Percentiles rank a stretch among this genome's conserved stretches.
phyloP scores from a whole-genome alignment of 306 rosid genomes.

The Ziziphus jujuba region DNA sequence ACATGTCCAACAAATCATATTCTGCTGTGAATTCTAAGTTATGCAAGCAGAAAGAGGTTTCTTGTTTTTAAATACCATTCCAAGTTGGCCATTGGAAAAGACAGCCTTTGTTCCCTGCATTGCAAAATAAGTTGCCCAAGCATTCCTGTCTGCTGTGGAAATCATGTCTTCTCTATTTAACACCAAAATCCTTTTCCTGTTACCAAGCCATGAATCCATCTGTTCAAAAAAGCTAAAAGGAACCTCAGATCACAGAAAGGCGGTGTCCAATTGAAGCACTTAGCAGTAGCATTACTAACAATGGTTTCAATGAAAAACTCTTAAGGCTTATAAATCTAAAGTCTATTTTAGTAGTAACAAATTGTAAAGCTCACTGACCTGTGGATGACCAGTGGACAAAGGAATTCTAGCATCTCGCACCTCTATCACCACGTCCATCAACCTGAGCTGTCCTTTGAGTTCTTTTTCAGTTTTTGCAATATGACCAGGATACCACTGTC shows the following conservation, averaged over 20 bases:
- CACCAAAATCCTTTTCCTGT: slow-evolving; percentile 84
- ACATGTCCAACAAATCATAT: slow-evolving; percentile 27
- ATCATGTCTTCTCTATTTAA: slow-evolving; percentile 98
- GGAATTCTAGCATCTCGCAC: slow-evolving; percentile 94
- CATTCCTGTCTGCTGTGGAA: slow-evolving; percentile 78
- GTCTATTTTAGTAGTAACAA: not conserved
- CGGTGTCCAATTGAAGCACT: not conserved
- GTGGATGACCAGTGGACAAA: slow-evolving; percentile 87
- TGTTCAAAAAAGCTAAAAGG: slow-evolving; percentile 32
- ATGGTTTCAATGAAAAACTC: not conserved
- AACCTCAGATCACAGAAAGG: slow-evolving; percentile 23
- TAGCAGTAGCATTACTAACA: not conserved
- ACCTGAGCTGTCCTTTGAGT: slow-evolving; percentile 77
- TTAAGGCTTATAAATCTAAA: not conserved
- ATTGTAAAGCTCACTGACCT: slow-evolving; percentile 38
- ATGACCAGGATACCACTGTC: slow-evolving; percentile 98
- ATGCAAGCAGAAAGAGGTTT: slow-evolving; percentile 15
- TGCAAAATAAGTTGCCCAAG: slow-evolving; percentile 85
- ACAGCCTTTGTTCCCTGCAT: slow-evolving; percentile 70
- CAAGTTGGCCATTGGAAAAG: slow-evolving; percentile 86
- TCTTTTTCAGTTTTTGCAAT: slow-evolving; percentile 96
- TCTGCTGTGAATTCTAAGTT: slow-evolving; percentile 20
- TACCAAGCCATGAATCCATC: slow-evolving; percentile 94
- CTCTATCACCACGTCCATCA: slow-evolving; percentile 95
- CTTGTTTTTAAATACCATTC: slow-evolving; percentile 59